Evolutionary conservation across 768 basidiomycete genomes (phyloP), one percentile per base, ranked within the genome.

Genomic region (Russula sp.): DNA sequence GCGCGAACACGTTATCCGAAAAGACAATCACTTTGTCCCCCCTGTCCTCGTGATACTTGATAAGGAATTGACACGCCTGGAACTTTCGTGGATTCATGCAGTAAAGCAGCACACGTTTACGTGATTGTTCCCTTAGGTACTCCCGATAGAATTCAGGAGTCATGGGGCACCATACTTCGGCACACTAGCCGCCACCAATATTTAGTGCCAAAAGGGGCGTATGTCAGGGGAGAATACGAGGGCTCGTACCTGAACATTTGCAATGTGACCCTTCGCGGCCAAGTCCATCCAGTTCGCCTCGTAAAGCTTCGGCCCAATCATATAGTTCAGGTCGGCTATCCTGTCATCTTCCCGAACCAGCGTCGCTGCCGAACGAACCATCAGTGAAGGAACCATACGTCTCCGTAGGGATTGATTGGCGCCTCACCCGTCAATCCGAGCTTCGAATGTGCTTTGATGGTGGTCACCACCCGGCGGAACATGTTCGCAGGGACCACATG

Each of bases 231-330:
- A 11, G 11, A 50, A 50, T 28, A 48, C 48, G 44, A 51, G 42
- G 52, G 42, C 32, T 73, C 82, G 70, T 74, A 94, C 94, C 86
- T 98, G 95, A n/a, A 99, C 97, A 72, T 97, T 98, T 8, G 97
- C 97, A 72, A 99, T 99, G 75, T 99, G 97, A 2, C 97, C 97
- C 76, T 98, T 98, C 65, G 93, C 94, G 59, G 97, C 97, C 69
- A 99, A 85, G 75, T 99, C 97, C 96, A 99, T 98, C 97, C 97
- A 99, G 74, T 99, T 99, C 5, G 97, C 97, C 77, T 99, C 97
- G 73, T 99, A 99, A 34, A 99, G 82, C 76, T 99, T 99, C 11
- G 97, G 97, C 8, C 97, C 97, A 74, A 99, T 98, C 88, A 98
- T 92, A 72, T 98, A 99, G 73, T 98, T 98, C 62, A 99, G 79